Conservation (phyloP, 1,139 yeast species). For the Diutina sp. region DNA sequence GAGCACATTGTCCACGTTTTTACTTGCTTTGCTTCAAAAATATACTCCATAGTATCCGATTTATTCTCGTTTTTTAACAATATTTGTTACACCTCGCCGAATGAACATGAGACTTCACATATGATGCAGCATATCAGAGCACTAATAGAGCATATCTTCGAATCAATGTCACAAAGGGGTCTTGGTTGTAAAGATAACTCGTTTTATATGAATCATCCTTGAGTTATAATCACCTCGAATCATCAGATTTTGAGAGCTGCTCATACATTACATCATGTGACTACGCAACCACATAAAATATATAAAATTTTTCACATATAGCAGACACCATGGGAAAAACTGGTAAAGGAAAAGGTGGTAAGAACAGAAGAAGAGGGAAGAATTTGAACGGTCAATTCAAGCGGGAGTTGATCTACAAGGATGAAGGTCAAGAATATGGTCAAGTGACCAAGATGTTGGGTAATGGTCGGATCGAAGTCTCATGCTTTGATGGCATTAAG, state of each 20-base stretch:
- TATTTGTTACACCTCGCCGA: too few species aligned
- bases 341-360: conserved; percentile 51
- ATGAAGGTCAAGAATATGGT: conserved; percentile 97
- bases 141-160: too few species aligned
- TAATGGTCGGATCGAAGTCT: conserved; percentile 91
- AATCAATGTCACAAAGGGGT: too few species aligned
- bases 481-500: conserved; percentile 86
- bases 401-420: conserved; percentile 85
- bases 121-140: too few species aligned
- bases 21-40: too few species aligned
- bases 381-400: conserved; percentile 83
- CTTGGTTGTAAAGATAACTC: too few species aligned
- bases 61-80: too few species aligned
- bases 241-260: background rate
- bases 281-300: background rate
- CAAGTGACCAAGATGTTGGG: conserved; percentile 98
- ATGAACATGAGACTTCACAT: too few species aligned
- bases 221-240: background rate
- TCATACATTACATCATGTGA: background rate
- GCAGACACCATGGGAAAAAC: conserved; percentile 30
- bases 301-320: background rate
- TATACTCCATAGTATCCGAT: too few species aligned
- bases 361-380: conserved; percentile 99
- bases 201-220: too few species aligned
- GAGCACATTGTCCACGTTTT: too few species aligned